Evolutionary conservation across 805 yeast genomes (phyloP), one percentile per base, ranked within the genome.

Genomic region (Metschnikowia santaceciliae): DNA sequence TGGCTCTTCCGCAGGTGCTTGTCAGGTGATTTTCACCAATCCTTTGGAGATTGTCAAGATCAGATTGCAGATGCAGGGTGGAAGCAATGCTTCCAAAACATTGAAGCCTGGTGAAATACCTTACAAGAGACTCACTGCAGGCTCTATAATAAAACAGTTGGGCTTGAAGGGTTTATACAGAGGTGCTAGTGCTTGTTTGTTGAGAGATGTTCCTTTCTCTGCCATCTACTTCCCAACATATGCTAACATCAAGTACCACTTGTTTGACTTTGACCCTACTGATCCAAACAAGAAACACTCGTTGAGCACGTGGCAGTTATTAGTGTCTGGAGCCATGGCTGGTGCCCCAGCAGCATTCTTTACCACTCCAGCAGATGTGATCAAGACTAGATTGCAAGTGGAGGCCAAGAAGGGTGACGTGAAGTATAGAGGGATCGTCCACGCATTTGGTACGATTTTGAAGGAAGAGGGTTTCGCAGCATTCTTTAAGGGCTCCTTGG

Each of bases 321-420:
- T 92, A 53, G 67, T 81, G 4, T 81, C 95, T 54, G 99, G 99
- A 69, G 97, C 96, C 10, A 66, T 91, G 56, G 98, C 99, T 13
- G 99, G 98, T 65, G 90, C 95, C 75, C 99, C 99, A 8, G 95
- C 98, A 32, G 98, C 98, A 10, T 92, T 87, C 68, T 74, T 91
- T 58, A 92, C 99, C 1, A 92, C 99, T 0, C 99, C 99, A 1
- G 90, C 90, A 63, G 99, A 92, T 75, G 98, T 92, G 45, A 88
- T 94, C 61, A 92, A 92, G 74, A 92, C 99, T 3, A 84, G 98
- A 69, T 75, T 92, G 56, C 99, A 92, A 72, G 84, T 90, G 53
- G 95, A 84, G 66, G 77, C 89, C 5, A 82, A 86, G 55, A 71
- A 78, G 50, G 92, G 91, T 49, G 96, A 89, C 62, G 79, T 87